Base-by-base conservation (phyloP, 1,139 yeast species). In the Candida gigantensis region DNA sequence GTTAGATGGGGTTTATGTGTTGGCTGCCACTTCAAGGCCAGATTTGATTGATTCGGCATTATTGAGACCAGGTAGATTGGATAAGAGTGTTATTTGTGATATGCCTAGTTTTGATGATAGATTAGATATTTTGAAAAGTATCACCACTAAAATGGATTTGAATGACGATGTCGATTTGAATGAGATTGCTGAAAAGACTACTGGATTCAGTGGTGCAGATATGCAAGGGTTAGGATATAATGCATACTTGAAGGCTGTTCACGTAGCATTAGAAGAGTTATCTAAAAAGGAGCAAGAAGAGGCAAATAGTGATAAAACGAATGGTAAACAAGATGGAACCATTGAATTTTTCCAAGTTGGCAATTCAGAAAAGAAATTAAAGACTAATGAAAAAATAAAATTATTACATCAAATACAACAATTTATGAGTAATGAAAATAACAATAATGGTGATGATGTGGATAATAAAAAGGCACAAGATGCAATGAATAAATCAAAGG, bases 1-100 rank as follows among this genome's bases (percentile, higher is more conserved):
- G 0, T 68, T 90, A 24, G 97, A 90, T 52, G 97, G 97, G 1
- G 98, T 94, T 3, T 92, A 92, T 54, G 96, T 94, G 1, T 68
- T 92, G 21, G 98, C 97, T 0, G 98, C 98, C 1, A 94, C 98
- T 0, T 81, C 92, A 51, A 73, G 98, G 50, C 97, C 97, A 0
- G 97, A 92, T 55, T 72, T 92, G 51, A 90, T 94, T 49, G 99
- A 92, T 60, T 83, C 96, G 5, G 99, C 99, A 0, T 69, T 92
- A 41, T 65, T 92, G 44, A 80, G 98, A 57, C 98, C 98, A 0
- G 98, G 98, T 14, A 79, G 98, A 64, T 71, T 92, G 52, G 98
- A 92, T 60, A 92, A 92, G 58, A 81, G 94, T 55, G 81, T 92
- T 18, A 71, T 92, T 12, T 92, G 98, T 65, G 94, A 84, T 51